phyloP scores from a whole-genome alignment of 441 rosid species.

The Erodium texanum region DNA sequence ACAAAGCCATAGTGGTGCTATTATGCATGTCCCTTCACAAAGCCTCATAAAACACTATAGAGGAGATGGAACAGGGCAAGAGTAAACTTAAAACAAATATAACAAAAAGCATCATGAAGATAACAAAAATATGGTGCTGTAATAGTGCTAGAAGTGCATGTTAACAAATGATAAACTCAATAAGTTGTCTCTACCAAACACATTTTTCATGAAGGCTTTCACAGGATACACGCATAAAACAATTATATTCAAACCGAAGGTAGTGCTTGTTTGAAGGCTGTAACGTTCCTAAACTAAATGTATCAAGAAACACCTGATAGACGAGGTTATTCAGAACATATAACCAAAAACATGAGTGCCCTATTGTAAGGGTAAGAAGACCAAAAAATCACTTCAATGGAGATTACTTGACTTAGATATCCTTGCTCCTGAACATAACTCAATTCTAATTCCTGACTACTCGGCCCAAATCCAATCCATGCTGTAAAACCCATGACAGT shows the following conservation, averaged over 20 bases:
- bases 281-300: background rate
- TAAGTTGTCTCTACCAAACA: background rate
- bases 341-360: background rate
- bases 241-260: too few species aligned
- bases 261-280: too few species aligned
- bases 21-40: too few species aligned
- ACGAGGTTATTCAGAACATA: background rate
- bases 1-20: background rate
- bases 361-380: background rate
- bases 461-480: too few species aligned
- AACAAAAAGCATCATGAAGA: background rate
- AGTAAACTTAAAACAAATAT: too few species aligned
- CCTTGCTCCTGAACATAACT: too few species aligned
- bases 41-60: too few species aligned
- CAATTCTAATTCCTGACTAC: too few species aligned
- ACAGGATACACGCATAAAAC: background rate
- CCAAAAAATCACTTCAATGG: background rate
- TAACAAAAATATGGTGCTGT: background rate
- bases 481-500: background rate
- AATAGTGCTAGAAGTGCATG: background rate
- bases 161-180: background rate
- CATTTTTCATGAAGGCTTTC: background rate
- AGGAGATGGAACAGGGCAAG: too few species aligned
- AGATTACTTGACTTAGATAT: too few species aligned
- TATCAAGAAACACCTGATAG: background rate